Evolutionary conservation across 176 grass and related monocot genomes (phyloP).

Genomic region (Eleusine coracana): DNA sequence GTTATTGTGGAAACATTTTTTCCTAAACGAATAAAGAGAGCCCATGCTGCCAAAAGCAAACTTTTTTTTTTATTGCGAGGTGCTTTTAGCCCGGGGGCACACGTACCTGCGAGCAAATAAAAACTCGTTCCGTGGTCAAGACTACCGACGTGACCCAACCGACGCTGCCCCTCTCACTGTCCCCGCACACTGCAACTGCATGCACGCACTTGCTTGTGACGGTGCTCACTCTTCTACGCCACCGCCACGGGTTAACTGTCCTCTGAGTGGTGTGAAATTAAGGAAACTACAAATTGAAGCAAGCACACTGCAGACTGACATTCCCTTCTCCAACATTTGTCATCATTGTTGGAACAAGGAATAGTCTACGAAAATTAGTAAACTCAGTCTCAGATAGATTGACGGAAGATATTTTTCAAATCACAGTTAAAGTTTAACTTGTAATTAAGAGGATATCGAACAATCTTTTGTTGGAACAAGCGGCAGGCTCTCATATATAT

Average conservation of each 20-base stretch:
- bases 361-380: too few species aligned
- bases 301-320: not conserved
- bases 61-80: not conserved
- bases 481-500: not conserved
- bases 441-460: too few species aligned
- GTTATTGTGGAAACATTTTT: not conserved
- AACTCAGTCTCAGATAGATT: too few species aligned
- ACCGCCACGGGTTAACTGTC: constrained; percentile 8
- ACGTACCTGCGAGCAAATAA: constrained; percentile 16
- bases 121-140: constrained; percentile 22
- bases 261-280: not conserved
- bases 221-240: constrained; percentile 28
- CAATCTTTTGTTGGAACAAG: not conserved
- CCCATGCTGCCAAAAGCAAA: not conserved
- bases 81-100: not conserved
- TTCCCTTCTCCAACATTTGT: not conserved
- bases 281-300: not conserved
- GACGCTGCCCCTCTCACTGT: not conserved
- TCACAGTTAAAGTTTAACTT: too few species aligned
- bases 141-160: constrained; percentile 18
- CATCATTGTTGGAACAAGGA: too few species aligned
- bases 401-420: too few species aligned
- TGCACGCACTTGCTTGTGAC: not conserved
- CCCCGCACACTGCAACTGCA: not conserved
- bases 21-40: not conserved